Evolutionary conservation across 2,329 filamentous ascomycete species (phyloP).

Genomic region (Colletotrichum phormii): DNA sequence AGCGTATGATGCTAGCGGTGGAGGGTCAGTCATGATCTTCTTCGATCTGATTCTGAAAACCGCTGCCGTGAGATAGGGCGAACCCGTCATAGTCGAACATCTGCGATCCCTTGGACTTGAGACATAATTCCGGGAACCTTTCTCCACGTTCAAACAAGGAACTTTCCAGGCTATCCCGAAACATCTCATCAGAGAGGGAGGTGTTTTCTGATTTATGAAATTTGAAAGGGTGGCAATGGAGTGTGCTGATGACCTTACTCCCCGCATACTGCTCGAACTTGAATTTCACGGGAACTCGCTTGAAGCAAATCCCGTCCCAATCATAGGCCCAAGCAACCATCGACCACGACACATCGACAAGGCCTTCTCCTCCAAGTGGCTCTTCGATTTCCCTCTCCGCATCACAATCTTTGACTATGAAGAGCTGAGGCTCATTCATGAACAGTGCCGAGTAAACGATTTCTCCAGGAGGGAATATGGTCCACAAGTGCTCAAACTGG

Average conservation of each 20-base stretch:
- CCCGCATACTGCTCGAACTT: background rate
- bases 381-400: background rate
- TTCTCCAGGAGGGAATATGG: slow-evolving; percentile 60
- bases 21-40: background rate
- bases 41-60: background rate
- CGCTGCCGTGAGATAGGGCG: background rate
- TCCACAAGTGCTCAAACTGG: slow-evolving; percentile 61
- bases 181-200: background rate
- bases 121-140: background rate
- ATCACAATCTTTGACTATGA: background rate
- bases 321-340: slow-evolving; percentile 56
- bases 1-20: too few species aligned
- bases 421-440: slow-evolving; percentile 35
- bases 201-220: background rate
- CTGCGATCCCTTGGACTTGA: background rate
- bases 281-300: background rate
- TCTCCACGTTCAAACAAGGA: background rate
- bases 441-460: slow-evolving; percentile 53
- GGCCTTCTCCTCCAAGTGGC: slow-evolving; percentile 43
- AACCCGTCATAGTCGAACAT: background rate
- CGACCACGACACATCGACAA: slow-evolving; percentile 51
- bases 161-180: background rate
- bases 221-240: background rate
- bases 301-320: slow-evolving; percentile 57
- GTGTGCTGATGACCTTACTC: background rate